phyloP scores from a whole-genome alignment of 1,139 yeast genomes.

The Suhomyces guaymorum region DNA sequence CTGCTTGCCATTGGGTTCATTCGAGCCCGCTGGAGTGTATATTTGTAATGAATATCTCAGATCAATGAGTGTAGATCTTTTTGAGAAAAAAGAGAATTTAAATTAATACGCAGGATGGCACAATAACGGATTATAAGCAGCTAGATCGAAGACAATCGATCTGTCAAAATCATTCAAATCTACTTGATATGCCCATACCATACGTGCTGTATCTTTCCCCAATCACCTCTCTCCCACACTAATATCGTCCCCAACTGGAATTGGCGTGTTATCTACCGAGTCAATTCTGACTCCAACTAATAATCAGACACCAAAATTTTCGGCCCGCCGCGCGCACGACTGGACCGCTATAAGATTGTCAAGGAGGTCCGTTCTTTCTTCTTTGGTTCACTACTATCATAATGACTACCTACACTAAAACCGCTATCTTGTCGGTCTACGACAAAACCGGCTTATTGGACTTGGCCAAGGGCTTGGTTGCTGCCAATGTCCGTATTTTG shows the following conservation, averaged over 20 bases:
- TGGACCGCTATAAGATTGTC: constrained; percentile 1
- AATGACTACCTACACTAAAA: constrained; percentile 55
- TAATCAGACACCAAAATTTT: constrained; percentile 1
- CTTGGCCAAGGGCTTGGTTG: constrained; percentile 89
- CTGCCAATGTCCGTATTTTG: constrained; percentile 83
- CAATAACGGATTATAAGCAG: too few species aligned
- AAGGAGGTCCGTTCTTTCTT: constrained; percentile 4
- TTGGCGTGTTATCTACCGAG: constrained; percentile 11
- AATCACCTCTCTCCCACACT: too few species aligned
- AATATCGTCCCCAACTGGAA: too few species aligned
- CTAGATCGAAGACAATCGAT: too few species aligned
- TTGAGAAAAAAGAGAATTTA: background rate
- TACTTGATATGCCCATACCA: too few species aligned
- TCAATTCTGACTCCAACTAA: constrained; percentile 11
- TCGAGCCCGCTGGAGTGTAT: constrained; percentile 6
- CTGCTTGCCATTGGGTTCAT: background rate
- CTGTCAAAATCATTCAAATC: too few species aligned
- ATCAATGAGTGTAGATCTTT: constrained; percentile 4
- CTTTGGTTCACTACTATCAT: constrained; percentile 2
- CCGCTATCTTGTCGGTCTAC: constrained; percentile 95
- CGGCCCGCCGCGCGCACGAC: constrained; percentile 7
- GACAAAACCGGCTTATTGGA: constrained; percentile 96
- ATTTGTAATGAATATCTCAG: constrained; percentile 10
- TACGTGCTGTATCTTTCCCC: too few species aligned
- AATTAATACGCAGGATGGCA: too few species aligned